Evolutionary conservation across 495 filamentous ascomycete species (phyloP), one percentile per base, ranked within the genome.

Genomic region (Talaromyces nanjingensis): DNA sequence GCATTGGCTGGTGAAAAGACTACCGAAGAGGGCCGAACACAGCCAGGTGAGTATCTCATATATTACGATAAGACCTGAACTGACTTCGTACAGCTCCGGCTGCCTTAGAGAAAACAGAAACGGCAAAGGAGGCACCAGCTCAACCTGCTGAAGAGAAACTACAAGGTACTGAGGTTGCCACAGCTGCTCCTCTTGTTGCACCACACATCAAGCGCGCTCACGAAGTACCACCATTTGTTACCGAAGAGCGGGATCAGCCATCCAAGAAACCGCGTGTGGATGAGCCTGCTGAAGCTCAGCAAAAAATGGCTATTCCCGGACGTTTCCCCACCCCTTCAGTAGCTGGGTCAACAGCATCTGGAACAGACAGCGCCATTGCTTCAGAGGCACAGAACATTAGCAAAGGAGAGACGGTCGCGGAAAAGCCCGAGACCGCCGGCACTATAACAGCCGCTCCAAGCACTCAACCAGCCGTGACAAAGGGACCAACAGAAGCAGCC

Each of bases 81-180:
- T 47, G 37, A 60, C 42, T 63, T 65, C 4, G 65, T 67, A 29
- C 65, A 66, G 16, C 66, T 77, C n/a, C 45, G 9, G 25, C 47
- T 62, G 60, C 8, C 11, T 68, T 72, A 16, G 74, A 78, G 62
- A 75, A 71, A 22, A 68, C 70, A 37, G 76, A 76, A 64, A 63
- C 70, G 53, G 45, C 65, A 22, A 70, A 70, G 27, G 62, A 63
- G 49, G 59, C 53, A 49, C 70, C 70, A 61, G 54, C 65, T 9
- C 42, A 47, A 9, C 59, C 18, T 22, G 59, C 65, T 22, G 54
- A 65, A 16, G 47, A 37, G 8, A 29, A 27, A 29, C 2, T 9
- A 29, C 16, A 7, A 29, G 53, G 12, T 9, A 31, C 20, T 20
- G 68, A 65, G 27, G 24, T 29, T 34, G 27, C 16, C 12, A 65